Conservation (phyloP, 345 rosid species). For the Eucalyptus marginata region DNA sequence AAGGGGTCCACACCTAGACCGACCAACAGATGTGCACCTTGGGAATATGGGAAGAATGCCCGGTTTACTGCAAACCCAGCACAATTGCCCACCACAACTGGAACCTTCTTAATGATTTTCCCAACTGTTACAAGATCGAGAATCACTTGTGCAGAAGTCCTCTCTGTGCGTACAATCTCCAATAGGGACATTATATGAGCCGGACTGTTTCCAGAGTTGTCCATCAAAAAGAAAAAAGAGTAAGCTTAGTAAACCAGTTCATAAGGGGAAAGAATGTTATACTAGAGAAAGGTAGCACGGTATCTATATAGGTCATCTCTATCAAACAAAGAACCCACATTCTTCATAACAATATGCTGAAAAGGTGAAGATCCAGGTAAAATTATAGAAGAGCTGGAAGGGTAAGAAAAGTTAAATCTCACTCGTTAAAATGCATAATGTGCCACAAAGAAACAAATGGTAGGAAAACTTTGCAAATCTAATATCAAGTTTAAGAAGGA, state of each 20-base stretch:
- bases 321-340: background rate
- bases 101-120: conserved; percentile 78
- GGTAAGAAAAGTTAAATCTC: background rate
- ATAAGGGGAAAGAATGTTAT: background rate
- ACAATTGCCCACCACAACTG: conserved; percentile 95
- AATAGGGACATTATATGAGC: conserved; percentile 96
- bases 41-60: conserved; percentile 77
- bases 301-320: background rate
- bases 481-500: background rate
- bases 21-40: conserved; percentile 59
- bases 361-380: background rate
- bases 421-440: background rate
- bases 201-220: conserved; percentile 39
- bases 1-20: conserved; percentile 82
- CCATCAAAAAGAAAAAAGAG: background rate
- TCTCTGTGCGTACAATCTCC: conserved; percentile 81
- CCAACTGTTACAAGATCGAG: conserved; percentile 89
- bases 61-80: conserved; percentile 93
- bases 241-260: background rate
- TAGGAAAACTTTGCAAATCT: background rate
- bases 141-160: conserved; percentile 78
- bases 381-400: background rate
- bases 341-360: background rate
- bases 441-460: background rate
- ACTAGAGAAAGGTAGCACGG: background rate